Base-by-base conservation (phyloP, 257 asterid genomes). In the Fraxinus excelsior region DNA sequence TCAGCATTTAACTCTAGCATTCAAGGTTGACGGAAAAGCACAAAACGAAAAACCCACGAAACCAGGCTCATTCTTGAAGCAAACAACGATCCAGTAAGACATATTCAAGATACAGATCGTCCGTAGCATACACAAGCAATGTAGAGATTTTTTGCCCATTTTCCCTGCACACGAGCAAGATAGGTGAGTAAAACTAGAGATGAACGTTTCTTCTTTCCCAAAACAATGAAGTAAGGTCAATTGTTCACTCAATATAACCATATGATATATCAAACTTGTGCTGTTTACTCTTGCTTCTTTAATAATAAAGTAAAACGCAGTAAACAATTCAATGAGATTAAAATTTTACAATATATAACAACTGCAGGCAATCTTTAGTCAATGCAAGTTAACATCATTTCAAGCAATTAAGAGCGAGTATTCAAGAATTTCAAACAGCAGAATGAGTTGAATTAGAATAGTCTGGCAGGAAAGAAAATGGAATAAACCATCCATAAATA, bases 111-210 rank as follows among this genome's bases (percentile, higher is more conserved):
- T 72, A 49, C 76, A 19, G 76, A 26, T 49, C 76, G 67, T 46
- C 76, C 76, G 18, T 72, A 72, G 67, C 76, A 72, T 65, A 72
- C 34, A 37, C 76, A 51, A 72, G 76, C 29, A 46, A 72, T 67
- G 60, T 72, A 72, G 35, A 72, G 76, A 72, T 72, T 72, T 46
- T 72, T 72, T n/a, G 42, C 40, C 76, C 76, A 72, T 72, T 72
- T 72, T 14, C 32, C 82, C 82, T 79, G 82, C 78, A 79, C 49
- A 1, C 34, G 28, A 71, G 25, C 9, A 26, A 26, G 8, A 31
- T 44, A 12, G 53, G 18, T 13, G 6, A 44, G 53, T 44, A 44
- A 44, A 13, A 44, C 19, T 44, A 1, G 53, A 44, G 53, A 44
- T 14, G 19, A 44, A 44, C 18, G 1, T 11, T 44, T 40, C 46